Evolutionary conservation across 768 basidiomycete genomes (phyloP).

Genomic region (Pulveroboletus frians): DNA sequence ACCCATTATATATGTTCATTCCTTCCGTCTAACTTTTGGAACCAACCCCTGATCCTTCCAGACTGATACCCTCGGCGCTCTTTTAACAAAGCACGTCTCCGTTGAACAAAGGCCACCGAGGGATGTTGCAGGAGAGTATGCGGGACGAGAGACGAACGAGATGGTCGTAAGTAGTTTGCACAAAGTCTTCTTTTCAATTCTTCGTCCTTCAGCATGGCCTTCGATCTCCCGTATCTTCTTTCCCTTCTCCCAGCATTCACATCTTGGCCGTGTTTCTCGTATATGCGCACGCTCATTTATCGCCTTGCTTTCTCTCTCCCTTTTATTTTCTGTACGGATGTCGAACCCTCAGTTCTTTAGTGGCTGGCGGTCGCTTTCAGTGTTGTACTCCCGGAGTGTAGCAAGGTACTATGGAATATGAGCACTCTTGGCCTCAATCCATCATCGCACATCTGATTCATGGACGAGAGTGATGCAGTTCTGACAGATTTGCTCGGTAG

Average conservation of each 20-base stretch:
- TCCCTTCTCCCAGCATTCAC: constrained; percentile 11
- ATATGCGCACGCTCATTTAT: constrained; percentile 19
- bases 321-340: constrained; percentile 24
- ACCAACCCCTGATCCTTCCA: constrained; percentile 30
- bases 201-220: constrained; percentile 1
- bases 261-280: constrained; percentile 19
- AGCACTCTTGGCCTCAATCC: background rate
- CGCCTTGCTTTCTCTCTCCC: constrained; percentile 11
- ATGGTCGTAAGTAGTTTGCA: constrained; percentile 59
- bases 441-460: background rate
- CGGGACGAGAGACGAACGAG: constrained; percentile 65
- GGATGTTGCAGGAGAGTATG: constrained; percentile 73
- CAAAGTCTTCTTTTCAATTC: constrained; percentile 12
- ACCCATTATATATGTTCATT: constrained; percentile 3
- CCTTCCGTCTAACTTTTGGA: background rate
- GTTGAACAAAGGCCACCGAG: constrained; percentile 69
- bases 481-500: constrained; percentile 35
- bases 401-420: constrained; percentile 19
- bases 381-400: constrained; percentile 21
- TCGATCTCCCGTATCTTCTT: constrained; percentile 6
- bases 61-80: constrained; percentile 80
- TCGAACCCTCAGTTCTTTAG: constrained; percentile 1
- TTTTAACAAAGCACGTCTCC: constrained; percentile 80
- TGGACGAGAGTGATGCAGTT: constrained; percentile 1
- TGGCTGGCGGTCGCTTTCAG: constrained; percentile 11